A percentile compares a stretch with the other conserved stretches of the same genome.
Evolutionary conservation across 2,329 filamentous ascomycete genomes (phyloP).

Genomic region (Sarocladium kiliense): DNA sequence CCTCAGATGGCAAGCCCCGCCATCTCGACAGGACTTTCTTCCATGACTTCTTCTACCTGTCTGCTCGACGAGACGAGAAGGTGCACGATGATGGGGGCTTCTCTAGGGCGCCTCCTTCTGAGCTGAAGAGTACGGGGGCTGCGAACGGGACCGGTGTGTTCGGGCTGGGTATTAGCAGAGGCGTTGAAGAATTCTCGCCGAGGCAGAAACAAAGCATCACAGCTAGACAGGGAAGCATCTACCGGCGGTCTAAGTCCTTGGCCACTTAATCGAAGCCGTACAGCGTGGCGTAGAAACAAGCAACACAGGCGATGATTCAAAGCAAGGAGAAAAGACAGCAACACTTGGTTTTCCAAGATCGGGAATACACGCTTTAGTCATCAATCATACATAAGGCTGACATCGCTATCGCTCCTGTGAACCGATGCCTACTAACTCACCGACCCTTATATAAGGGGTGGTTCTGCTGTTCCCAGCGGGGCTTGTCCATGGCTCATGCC

Average conservation of each 20-base stretch:
- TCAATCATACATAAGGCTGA: neutral
- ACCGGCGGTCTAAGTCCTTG: neutral
- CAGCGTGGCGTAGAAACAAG: neutral
- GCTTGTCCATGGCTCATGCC: slow-evolving; percentile 29
- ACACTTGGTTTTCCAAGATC: no score
- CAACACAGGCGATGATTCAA: no score
- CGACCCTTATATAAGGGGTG: slow-evolving; percentile 41
- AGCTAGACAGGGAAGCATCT: neutral
- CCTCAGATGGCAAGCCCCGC: slow-evolving; percentile 35
- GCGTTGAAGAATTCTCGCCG: neutral
- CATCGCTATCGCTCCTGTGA: neutral
- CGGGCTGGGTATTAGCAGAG: neutral
- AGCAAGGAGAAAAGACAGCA: no score
- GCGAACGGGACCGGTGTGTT: neutral
- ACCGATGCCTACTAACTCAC: slow-evolving; percentile 34
- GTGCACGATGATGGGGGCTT: neutral
- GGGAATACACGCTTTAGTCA: neutral
- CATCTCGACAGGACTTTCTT: slow-evolving; percentile 35
- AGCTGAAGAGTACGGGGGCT: neutral
- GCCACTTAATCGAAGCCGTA: neutral
- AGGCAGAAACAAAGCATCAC: neutral
- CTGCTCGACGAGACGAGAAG: slow-evolving; percentile 27
- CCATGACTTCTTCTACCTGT: slow-evolving; percentile 38
- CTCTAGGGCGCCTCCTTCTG: neutral
- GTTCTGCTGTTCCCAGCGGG: slow-evolving; percentile 15